Base-by-base conservation (phyloP, 2,329 filamentous ascomycete genomes). In the Xylariaceae sp. region DNA sequence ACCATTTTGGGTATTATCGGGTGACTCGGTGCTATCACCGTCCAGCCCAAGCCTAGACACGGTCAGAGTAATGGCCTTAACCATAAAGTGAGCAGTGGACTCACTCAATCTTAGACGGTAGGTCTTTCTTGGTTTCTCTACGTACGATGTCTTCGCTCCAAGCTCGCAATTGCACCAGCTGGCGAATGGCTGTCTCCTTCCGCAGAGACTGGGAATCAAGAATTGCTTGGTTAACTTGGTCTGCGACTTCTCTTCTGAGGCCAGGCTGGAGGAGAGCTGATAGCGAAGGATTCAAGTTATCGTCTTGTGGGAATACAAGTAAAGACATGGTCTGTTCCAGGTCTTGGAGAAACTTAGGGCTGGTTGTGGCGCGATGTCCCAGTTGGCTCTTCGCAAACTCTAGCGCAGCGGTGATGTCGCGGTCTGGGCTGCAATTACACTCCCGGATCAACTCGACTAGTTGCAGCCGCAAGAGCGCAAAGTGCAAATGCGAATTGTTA, bases 291-390 rank as follows among this genome's bases (percentile, higher is more conserved):
- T 87, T 81, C 29, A 96, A 76, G 42, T 81, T 85, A 42, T 93
- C 86, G n/a, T 50, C 49, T n/a, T 81, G 77, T 1, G 88, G 83
- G 57, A 96, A 95, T 35, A 98, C 85, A 32, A 98, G 74, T 33
- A 98, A 76, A 1, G 89, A 86, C 84, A 98, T 95, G 0, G 93
- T 96, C 62, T 85, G 81, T 67, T 98, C 93, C 10, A 98, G 75
- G 50, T 95, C 90, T 53, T 86, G 80, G 11, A 96, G 75, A 55
- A 95, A 97, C 36, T 85, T 81, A 4, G 80, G 77, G 54, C 90
- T 89, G 5, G 82, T 88, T 1, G 91, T 84, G 6, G 92, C 93
- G 44, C 89, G 83, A 4, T 93, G 91, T 10, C 89, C 90, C 12
- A 98, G 79, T 58, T 96, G 86, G 27, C 84, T 80, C 1, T 86